Conservation (phyloP, 2,329 filamentous ascomycete genomes). For the Verruconis gallopava region DNA sequence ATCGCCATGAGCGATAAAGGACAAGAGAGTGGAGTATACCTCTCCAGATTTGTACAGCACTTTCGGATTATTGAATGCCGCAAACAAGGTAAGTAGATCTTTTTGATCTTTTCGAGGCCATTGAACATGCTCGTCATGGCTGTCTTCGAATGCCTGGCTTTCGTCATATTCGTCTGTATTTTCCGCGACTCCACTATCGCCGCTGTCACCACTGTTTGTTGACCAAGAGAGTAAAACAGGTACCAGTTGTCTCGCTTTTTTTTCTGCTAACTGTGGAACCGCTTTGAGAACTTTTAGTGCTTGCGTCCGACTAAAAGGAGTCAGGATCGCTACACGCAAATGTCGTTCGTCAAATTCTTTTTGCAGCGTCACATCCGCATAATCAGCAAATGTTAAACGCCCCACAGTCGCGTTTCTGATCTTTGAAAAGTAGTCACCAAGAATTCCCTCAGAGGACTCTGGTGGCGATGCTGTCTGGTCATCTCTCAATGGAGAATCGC, state of each 20-base stretch:
- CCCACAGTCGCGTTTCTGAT: background rate
- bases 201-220: constrained; percentile 22
- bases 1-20: constrained; percentile 75
- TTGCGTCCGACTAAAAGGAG: constrained; percentile 54
- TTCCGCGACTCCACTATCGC: constrained; percentile 13
- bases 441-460: too few relatives aligned
- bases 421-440: background rate
- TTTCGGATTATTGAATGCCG: constrained; percentile 74
- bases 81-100: constrained; percentile 65
- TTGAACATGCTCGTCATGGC: constrained; percentile 3
- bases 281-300: constrained; percentile 66
- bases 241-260: constrained; percentile 68
- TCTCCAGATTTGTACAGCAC: constrained; percentile 66
- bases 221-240: constrained; percentile 79
- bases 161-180: constrained; percentile 14
- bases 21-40: constrained; percentile 63
- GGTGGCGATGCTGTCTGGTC: background rate
- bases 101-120: constrained; percentile 77
- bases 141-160: constrained; percentile 1
- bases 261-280: constrained; percentile 69
- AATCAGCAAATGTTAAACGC: background rate
- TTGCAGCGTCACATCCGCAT: background rate
- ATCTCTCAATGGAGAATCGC: constrained; percentile 18
- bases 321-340: constrained; percentile 36
- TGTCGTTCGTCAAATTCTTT: constrained; percentile 36